phyloP scores from a whole-genome alignment of 345 rosid genomes.

The Populus alba region DNA sequence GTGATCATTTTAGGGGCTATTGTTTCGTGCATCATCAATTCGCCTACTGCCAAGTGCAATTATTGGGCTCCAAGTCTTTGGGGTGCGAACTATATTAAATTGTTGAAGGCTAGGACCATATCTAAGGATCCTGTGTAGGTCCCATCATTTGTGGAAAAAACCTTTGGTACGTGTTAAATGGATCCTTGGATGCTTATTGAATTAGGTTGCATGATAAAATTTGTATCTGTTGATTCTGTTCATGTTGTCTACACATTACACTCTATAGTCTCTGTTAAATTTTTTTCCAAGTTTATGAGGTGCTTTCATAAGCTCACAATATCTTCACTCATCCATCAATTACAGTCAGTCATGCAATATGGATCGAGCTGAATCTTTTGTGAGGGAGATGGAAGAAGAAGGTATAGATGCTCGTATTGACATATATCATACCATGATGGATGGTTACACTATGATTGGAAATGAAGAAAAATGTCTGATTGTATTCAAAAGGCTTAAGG shows the following conservation, averaged over 20 bases:
- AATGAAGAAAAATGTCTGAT: slow-evolving; percentile 81
- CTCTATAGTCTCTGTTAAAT: not conserved
- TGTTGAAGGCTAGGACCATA: not conserved
- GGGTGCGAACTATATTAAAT: not conserved
- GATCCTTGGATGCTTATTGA: not conserved
- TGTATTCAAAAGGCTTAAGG: slow-evolving; percentile 91
- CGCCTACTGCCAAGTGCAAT: not conserved
- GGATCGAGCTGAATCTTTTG: slow-evolving; percentile 82
- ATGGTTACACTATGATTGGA: slow-evolving; percentile 80
- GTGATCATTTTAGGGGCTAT: not conserved
- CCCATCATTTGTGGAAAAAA: not conserved
- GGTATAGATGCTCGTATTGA: slow-evolving; percentile 92
- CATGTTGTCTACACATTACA: not conserved
- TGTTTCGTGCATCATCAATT: not conserved
- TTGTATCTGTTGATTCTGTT: not conserved
- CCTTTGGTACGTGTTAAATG: not conserved
- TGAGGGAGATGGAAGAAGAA: slow-evolving; percentile 95
- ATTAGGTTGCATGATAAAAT: not conserved
- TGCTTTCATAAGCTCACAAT: slow-evolving; percentile 14
- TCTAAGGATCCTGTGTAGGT: not conserved
- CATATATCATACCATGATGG: slow-evolving; percentile 97
- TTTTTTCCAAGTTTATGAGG: not conserved
- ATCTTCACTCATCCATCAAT: slow-evolving; percentile 13
- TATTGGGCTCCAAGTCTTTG: not conserved
- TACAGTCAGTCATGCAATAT: slow-evolving; percentile 72